These are phyloP conservation scores for Saturnispora dispora DNA, from an alignment of 805 yeast species.

Conservation along the genomic window DNA sequence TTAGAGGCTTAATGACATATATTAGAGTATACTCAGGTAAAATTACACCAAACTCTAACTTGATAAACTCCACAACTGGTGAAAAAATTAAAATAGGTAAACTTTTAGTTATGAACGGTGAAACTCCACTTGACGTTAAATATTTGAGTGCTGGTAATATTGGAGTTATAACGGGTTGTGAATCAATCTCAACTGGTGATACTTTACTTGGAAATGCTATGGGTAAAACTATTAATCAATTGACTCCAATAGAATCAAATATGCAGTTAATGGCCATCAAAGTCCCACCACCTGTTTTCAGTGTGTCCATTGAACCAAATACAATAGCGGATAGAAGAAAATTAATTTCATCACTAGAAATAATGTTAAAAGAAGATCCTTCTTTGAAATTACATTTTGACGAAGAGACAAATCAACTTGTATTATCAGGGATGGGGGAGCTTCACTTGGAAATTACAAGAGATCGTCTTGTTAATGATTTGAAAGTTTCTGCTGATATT, in stretches of 20 bases:
- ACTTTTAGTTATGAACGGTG: constrained; percentile 80
- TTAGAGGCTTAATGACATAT: constrained; percentile 74
- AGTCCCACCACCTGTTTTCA: constrained; percentile 89
- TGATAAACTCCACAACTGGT: constrained; percentile 63
- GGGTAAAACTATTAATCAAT: constrained; percentile 32
- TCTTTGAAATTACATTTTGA: constrained; percentile 63
- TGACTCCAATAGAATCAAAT: constrained; percentile 30
- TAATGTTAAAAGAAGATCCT: constrained; percentile 82
- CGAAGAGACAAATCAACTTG: constrained; percentile 83
- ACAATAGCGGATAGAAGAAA: constrained; percentile 73
- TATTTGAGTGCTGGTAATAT: constrained; percentile 68
- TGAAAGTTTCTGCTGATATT: constrained; percentile 72
- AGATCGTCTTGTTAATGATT: constrained; percentile 68
- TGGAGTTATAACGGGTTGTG: constrained; percentile 77
- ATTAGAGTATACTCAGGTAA: constrained; percentile 84
- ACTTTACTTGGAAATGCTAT: constrained; percentile 61
- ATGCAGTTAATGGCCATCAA: constrained; percentile 63
- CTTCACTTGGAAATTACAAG: constrained; percentile 83
- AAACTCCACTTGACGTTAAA: constrained; percentile 64
- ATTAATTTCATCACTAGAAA: constrained; percentile 59
- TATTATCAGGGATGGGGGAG: constrained; percentile 95
- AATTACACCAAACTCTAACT: constrained; percentile 50
- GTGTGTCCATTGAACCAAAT: constrained; percentile 72
- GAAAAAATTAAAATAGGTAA: constrained; percentile 57
- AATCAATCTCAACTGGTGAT: constrained; percentile 80